Base-by-base conservation (phyloP, 176 grass and related monocot species). In the Oropetium thomaeum region DNA sequence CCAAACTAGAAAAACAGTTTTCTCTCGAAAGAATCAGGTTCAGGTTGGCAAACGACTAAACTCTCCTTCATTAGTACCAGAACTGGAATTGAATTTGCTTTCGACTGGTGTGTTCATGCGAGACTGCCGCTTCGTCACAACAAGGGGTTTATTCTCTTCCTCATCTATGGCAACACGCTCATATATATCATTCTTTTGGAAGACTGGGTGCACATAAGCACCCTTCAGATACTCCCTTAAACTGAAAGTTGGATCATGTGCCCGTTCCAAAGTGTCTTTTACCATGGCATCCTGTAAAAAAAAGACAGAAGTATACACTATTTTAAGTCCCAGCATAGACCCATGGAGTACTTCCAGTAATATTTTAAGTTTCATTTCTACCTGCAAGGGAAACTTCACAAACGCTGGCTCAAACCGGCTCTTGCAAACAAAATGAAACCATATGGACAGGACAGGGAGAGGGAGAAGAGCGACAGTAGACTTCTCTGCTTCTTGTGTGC, bases 271-370 rank as follows among this genome's bases (percentile, higher is more conserved):
- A 43, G 96, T 95, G 65, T 99, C 96, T 87, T 92, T 99, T 66
- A 99, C 96, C 86, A 95, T 91, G 58, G 96, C 96, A 86, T 99
- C 96, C 91, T 99, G 76, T 74, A 95, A 94, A 62, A 69, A 8
- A 57, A 29, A 58, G 8, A 13, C 10, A 27, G 27, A 43, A 34
- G 16, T 8, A 10, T 45, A 80, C 58, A 28, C 5, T 43, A 65
- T 19, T 33, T 77, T 65, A 77, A 12, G 43, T 38, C 17, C 14
- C n/a, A 35, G 10, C 49, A 49, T 62, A 62, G 58, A 63, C 73
- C 3, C 20, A 45, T 25, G 62, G 23, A 44, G 19, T 65, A 65
- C n/a, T 77, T 64, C 66, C 7, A 9, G 8, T 60, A 19, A 12
- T 73, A n/a, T 45, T 71, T 53, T 51, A 57, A 16, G 30, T 67